Evolutionary conservation across 2,329 filamentous ascomycete genomes (phyloP).

Genomic region (Colletotrichum sp.): DNA sequence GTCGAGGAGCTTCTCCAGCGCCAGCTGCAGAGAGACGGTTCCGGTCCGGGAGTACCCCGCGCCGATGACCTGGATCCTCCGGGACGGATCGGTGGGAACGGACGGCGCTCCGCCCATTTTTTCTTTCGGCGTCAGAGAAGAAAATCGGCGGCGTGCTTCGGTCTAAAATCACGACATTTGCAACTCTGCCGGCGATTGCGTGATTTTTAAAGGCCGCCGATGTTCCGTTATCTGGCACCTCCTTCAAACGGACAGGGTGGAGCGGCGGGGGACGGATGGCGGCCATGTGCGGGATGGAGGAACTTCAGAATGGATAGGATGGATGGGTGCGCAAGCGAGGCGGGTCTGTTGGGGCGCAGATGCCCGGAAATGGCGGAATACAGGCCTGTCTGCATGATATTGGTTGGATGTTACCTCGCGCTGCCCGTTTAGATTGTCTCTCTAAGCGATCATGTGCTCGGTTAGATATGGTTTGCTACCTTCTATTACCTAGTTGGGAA

Average conservation of each 20-base stretch:
- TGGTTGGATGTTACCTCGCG: neutral
- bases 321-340: neutral
- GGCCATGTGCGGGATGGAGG: neutral
- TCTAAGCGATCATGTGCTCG: neutral
- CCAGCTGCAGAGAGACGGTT: slow-evolving; percentile 53
- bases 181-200: neutral
- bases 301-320: neutral
- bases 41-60: slow-evolving; percentile 52
- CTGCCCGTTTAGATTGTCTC: neutral
- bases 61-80: slow-evolving; percentile 44
- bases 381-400: neutral
- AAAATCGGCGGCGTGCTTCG: neutral
- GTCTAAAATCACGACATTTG: neutral
- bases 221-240: neutral
- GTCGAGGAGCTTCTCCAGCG: slow-evolving; percentile 49
- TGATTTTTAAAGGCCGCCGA: neutral
- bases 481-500: neutral
- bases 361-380: neutral
- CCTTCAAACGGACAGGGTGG: neutral
- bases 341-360: neutral
- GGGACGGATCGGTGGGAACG: slow-evolving; percentile 33
- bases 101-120: slow-evolving; percentile 34
- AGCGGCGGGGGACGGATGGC: neutral
- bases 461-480: neutral
- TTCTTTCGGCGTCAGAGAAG: neutral